phyloP scores from a whole-genome alignment of 345 rosid species.

The Hibiscus tridactylites region DNA sequence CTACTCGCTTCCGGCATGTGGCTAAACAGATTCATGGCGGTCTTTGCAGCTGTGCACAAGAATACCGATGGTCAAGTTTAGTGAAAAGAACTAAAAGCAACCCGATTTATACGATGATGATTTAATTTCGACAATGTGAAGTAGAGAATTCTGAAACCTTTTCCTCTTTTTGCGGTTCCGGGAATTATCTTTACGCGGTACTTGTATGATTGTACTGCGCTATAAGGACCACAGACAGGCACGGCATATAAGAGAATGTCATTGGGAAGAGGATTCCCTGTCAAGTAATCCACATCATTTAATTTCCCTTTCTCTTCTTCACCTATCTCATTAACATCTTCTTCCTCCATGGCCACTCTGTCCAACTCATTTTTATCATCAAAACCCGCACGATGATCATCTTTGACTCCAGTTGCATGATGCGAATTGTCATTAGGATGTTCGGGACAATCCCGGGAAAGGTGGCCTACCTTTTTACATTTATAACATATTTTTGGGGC shows the following conservation, averaged over 20 bases:
- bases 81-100: background rate
- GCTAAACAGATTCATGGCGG: slow-evolving; percentile 81
- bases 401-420: slow-evolving; percentile 18
- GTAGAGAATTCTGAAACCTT: slow-evolving; percentile 39
- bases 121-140: background rate
- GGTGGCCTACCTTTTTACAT: slow-evolving; percentile 84
- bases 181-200: slow-evolving; percentile 86
- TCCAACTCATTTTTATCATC: slow-evolving; percentile 39
- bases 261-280: slow-evolving; percentile 68
- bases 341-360: slow-evolving; percentile 85
- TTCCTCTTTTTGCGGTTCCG: slow-evolving; percentile 89
- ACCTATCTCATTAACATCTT: slow-evolving; percentile 77
- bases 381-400: slow-evolving; percentile 11
- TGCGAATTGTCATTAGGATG: slow-evolving; percentile 34
- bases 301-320: slow-evolving; percentile 86
- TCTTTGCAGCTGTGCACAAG: slow-evolving; percentile 59
- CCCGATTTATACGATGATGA: background rate
- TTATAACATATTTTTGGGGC: slow-evolving; percentile 80
- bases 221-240: slow-evolving; percentile 94
- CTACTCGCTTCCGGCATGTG: slow-evolving; percentile 72
- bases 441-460: slow-evolving; percentile 78
- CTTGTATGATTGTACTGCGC: slow-evolving; percentile 78
- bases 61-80: background rate
- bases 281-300: slow-evolving; percentile 81
- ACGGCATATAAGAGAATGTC: slow-evolving; percentile 79